Evolutionary conservation across 2,329 filamentous ascomycete species (phyloP).

Genomic region (Colletotrichum sp.): DNA sequence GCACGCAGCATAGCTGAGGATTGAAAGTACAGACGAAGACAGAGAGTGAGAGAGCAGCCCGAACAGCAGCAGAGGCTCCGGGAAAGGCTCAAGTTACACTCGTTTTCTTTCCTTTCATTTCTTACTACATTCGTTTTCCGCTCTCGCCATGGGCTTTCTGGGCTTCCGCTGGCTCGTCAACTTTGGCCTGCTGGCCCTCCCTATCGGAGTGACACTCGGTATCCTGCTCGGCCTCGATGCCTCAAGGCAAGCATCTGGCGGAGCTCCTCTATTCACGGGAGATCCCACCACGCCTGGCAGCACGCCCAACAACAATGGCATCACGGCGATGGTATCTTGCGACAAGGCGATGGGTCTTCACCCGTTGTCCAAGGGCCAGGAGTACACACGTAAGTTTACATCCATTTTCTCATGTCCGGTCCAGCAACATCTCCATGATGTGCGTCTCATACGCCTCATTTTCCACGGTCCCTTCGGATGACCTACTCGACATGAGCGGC

Average conservation of each 20-base stretch:
- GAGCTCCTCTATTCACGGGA: constrained; percentile 47
- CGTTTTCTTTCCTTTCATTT: neutral
- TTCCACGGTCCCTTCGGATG: neutral
- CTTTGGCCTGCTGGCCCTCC: constrained; percentile 53
- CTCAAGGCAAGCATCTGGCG: constrained; percentile 45
- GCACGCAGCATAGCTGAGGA: neutral
- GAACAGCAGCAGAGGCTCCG: neutral
- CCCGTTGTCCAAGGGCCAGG: constrained; percentile 44
- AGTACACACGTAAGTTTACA: constrained; percentile 52
- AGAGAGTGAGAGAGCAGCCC: neutral
- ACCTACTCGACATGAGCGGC: neutral
- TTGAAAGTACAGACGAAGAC: neutral
- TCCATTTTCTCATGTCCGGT: neutral
- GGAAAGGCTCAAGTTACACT: neutral
- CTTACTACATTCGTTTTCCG: neutral
- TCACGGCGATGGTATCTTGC: constrained; percentile 43
- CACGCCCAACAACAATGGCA: constrained; percentile 33
- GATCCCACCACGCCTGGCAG: constrained; percentile 25
- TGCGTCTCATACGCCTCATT: neutral
- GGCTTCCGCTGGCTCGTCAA: constrained; percentile 51
- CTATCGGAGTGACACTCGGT: constrained; percentile 53
- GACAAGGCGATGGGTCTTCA: constrained; percentile 50
- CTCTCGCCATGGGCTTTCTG: constrained; percentile 37
- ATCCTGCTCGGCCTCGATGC: constrained; percentile 54
- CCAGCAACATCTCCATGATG: neutral